These are phyloP conservation scores for Cryptomeria japonica DNA, from an alignment of 75 land plant genomes.

Conservation along the genomic window DNA sequence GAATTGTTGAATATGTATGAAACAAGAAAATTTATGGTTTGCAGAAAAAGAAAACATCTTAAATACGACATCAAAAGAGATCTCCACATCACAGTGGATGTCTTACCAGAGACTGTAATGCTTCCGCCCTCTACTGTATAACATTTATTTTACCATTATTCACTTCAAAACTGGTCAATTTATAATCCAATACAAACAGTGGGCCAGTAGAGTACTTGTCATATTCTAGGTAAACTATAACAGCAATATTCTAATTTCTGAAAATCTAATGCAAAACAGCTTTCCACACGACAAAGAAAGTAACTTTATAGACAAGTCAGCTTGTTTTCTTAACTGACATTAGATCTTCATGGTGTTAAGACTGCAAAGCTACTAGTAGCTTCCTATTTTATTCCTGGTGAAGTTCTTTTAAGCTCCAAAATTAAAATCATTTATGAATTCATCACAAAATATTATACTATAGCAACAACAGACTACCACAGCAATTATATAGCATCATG, in stretches of 20 bases:
- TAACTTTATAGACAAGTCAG: not conserved
- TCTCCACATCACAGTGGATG: not conserved
- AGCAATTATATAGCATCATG: not conserved
- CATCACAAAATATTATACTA: not conserved
- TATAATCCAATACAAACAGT: conserved; percentile 3
- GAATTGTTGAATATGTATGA: not conserved
- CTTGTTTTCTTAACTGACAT: not conserved
- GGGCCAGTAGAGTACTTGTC: not conserved
- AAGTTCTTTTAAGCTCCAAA: not conserved
- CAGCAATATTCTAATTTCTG: not conserved
- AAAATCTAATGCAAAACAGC: not conserved
- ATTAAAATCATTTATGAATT: not conserved
- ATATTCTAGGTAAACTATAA: not conserved
- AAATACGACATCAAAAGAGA: not conserved
- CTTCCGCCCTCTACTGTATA: not conserved
- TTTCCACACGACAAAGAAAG: not conserved
- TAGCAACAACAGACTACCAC: not conserved
- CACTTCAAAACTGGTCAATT: not conserved
- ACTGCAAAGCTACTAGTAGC: not conserved
- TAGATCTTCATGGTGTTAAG: not conserved
- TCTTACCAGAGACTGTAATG: not conserved
- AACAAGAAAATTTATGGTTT: not conserved
- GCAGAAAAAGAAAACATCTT: not conserved
- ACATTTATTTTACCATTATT: not conserved
- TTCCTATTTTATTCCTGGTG: not conserved